These are phyloP conservation scores for Xylariaceae sp. DNA, from an alignment of 2,329 filamentous ascomycete genomes.

Conservation along the genomic window DNA sequence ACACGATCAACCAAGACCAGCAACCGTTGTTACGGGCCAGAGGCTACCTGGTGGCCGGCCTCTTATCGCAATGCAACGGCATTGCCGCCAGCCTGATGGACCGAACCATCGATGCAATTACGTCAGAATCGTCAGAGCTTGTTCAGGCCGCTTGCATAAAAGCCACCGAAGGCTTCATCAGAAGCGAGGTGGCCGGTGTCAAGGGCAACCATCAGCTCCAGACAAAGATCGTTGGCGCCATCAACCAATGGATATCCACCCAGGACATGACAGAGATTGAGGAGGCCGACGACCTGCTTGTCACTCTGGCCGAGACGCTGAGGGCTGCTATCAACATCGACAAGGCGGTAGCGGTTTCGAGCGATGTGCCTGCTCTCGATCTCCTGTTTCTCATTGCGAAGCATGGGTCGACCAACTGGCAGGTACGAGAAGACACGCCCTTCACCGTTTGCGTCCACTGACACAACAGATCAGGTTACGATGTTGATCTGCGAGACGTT, in stretches of 20 bases:
- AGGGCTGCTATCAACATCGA: conserved; percentile 78
- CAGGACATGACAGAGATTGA: conserved; percentile 80
- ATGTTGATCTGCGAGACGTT: conserved; percentile 86
- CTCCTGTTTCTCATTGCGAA: conserved; percentile 85
- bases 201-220: conserved; percentile 49
- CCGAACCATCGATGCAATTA: conserved; percentile 69
- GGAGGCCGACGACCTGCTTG: conserved; percentile 86
- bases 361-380: conserved; percentile 69
- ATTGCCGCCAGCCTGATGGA: conserved; percentile 63
- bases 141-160: conserved; percentile 91
- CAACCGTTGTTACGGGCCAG: conserved; percentile 77
- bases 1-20: conserved; percentile 62
- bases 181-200: conserved; percentile 41
- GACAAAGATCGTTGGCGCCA: conserved; percentile 48
- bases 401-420: conserved; percentile 83
- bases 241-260: conserved; percentile 67
- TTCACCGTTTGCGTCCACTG: not conserved
- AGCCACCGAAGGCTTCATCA: conserved; percentile 65
- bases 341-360: conserved; percentile 65
- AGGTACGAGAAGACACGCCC: conserved; percentile 35
- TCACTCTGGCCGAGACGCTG: conserved; percentile 82
- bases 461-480: conserved; percentile 46
- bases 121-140: conserved; percentile 72
- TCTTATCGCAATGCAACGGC: conserved; percentile 64
- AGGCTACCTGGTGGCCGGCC: conserved; percentile 80